Percentiles rank a stretch among this genome's conserved stretches.
These are phyloP conservation scores for Diaporthe sp. DNA, from an alignment of 2,329 filamentous ascomycete species.

Conservation along the genomic window DNA sequence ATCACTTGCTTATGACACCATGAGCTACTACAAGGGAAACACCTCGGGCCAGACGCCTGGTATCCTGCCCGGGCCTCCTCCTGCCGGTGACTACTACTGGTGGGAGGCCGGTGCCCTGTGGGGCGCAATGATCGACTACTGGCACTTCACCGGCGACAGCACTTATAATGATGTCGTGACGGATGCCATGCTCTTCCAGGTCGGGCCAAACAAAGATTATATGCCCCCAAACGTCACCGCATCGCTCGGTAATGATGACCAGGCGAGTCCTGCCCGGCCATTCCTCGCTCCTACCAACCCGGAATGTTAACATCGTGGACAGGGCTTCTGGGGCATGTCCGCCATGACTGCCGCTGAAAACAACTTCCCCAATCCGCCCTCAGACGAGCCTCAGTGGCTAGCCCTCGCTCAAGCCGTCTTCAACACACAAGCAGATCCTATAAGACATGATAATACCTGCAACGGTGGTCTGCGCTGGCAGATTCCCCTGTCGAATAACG, in stretches of 20 bases:
- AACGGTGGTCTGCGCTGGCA: constrained; percentile 87
- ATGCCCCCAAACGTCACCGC: constrained; percentile 82
- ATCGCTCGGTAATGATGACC: constrained; percentile 81
- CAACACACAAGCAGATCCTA: constrained; percentile 79
- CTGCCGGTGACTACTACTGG: constrained; percentile 76
- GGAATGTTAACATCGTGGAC: background rate
- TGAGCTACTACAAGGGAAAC: constrained; percentile 66
- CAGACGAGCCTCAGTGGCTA: constrained; percentile 74
- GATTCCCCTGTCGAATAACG: constrained; percentile 85
- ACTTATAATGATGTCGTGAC: constrained; percentile 73
- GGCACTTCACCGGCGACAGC: constrained; percentile 75
- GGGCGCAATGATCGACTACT: constrained; percentile 79
- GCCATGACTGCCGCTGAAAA: constrained; percentile 80
- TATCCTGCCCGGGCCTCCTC: constrained; percentile 69
- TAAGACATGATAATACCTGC: constrained; percentile 78
- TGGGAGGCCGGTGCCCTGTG: constrained; percentile 81
- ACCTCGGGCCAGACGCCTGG: constrained; percentile 62
- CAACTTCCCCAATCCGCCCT: constrained; percentile 73
- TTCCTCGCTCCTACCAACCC: background rate
- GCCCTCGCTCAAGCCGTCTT: constrained; percentile 84
- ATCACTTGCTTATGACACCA: constrained; percentile 64
- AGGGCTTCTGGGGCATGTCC: constrained; percentile 81
- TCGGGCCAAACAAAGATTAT: constrained; percentile 79
- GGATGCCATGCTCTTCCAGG: constrained; percentile 74
- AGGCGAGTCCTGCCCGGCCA: constrained; percentile 53